Base-by-base conservation (phyloP, 805 yeast species). In the Wickerhamiella galacta region DNA sequence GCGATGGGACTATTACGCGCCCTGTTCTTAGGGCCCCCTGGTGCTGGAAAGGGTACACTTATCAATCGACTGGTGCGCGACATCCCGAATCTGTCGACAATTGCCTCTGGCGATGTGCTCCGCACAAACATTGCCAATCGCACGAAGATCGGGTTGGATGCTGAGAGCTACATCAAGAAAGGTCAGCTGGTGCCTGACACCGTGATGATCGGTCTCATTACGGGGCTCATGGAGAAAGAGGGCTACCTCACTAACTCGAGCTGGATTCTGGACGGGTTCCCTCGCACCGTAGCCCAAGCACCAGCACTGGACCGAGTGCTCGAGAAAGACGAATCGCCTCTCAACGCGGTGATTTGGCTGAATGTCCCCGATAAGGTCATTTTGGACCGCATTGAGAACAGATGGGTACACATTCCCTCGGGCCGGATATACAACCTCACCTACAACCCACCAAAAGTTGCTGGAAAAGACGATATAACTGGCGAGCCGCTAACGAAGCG, bases 11-110 rank as follows among this genome's bases (percentile, higher is more conserved):
- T n/a, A n/a, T n/a, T n/a, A n/a, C 17, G 28, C 7, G 54, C 82
- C 24, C 61, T 85, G 18, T 60, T 85, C 6, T 57, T 87, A 17
- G 95, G 95, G 3, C 93, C 95, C 0, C 96, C 96, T 1, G 96
- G 96, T 0, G 67, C 94, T 1, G 96, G 96, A 1, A 85, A 85
- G 51, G 95, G 95, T 2, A 85, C 96, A 0, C 79, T 77, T 43
- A 77, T 94, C 0, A 56, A 76, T 2, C 63, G 73, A 38, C 58
- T 85, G 4, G 51, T 75, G 37, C 64, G 67, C 32, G 54, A 58
- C 25, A 64, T 73, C 37, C 66, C 76, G 2, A 45, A 49, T 4
- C 53, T 85, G 16, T 51, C 62, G 10, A 59, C 87, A 1, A 55
- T 87, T 6, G 73, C 93, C 1, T 75, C 93, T 0, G 96, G 96